These are phyloP conservation scores for Knoxdaviesia proteae DNA, from an alignment of 2,329 filamentous ascomycete species.

Conservation along the genomic window DNA sequence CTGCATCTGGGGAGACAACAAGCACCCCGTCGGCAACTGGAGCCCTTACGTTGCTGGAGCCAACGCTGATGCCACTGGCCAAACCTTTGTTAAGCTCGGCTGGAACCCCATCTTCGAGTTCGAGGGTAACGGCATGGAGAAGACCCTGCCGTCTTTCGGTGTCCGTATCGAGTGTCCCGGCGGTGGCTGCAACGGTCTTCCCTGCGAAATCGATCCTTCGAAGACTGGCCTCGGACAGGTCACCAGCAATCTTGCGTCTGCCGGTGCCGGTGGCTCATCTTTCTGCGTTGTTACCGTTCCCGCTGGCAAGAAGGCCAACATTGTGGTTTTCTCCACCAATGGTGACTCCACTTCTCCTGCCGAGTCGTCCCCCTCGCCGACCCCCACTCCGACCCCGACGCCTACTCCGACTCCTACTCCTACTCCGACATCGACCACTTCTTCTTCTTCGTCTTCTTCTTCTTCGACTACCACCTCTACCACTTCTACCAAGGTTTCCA, in stretches of 20 bases:
- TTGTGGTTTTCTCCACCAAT: constrained; percentile 37
- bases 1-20: constrained; percentile 50
- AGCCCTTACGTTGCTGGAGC: constrained; percentile 55
- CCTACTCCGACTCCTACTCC: constrained; percentile 10
- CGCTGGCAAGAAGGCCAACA: constrained; percentile 41
- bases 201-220: constrained; percentile 48
- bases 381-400: constrained; percentile 4
- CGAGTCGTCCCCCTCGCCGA: constrained; percentile 5
- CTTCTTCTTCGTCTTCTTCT: constrained; percentile 4
- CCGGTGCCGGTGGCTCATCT: constrained; percentile 44
- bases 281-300: constrained; percentile 65
- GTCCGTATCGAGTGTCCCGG: constrained; percentile 49
- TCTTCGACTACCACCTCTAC: constrained; percentile 3
- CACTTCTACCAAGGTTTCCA: constrained; percentile 4
- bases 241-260: constrained; percentile 27
- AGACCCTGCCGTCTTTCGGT: constrained; percentile 41
- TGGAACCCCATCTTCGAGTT: constrained; percentile 63
- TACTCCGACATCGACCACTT: constrained; percentile 11
- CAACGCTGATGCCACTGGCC: constrained; percentile 42
- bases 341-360: constrained; percentile 10
- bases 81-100: constrained; percentile 55
- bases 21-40: constrained; percentile 53
- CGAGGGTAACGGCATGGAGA: constrained; percentile 30
- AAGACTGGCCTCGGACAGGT: constrained; percentile 35
- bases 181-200: constrained; percentile 48